Evolutionary conservation across 257 asterid genomes (phyloP).

Genomic region (Linderniella brevidens): DNA sequence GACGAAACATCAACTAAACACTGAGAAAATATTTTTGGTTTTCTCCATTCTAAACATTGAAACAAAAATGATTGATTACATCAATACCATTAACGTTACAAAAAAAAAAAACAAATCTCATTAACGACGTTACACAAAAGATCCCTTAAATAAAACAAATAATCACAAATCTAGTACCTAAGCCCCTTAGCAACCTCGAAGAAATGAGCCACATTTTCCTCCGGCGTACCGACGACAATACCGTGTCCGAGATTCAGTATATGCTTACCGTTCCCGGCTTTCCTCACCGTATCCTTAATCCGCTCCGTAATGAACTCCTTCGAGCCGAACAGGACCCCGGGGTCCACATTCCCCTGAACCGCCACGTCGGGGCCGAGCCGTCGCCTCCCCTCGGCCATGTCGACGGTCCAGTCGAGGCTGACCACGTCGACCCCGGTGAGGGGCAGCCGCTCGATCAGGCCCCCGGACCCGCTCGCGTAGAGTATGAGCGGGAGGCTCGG

Average conservation of each 20-base stretch:
- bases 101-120: no score
- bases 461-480: constrained; percentile 96
- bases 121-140: no score
- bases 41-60: no score
- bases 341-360: constrained; percentile 88
- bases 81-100: no score
- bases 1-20: no score
- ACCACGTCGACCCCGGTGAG: constrained; percentile 83
- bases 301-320: constrained; percentile 80
- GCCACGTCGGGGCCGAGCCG: constrained; percentile 71
- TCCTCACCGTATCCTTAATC: constrained; percentile 68
- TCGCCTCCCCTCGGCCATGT: constrained; percentile 91
- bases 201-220: constrained; percentile 95
- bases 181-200: constrained; percentile 92
- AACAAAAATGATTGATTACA: no score
- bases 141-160: no score
- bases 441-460: constrained; percentile 91
- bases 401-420: constrained; percentile 98
- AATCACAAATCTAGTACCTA: constrained; percentile 28
- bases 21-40: no score
- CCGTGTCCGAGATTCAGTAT: constrained; percentile 97
- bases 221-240: constrained; percentile 89
- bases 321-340: constrained; percentile 94
- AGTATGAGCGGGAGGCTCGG: constrained; percentile 69
- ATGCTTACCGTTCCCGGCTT: constrained; percentile 90